A percentile compares a stretch with the other conserved stretches of the same genome.
phyloP scores from a whole-genome alignment of 176 grass and related monocot genomes.

The Ensete ventricosum region DNA sequence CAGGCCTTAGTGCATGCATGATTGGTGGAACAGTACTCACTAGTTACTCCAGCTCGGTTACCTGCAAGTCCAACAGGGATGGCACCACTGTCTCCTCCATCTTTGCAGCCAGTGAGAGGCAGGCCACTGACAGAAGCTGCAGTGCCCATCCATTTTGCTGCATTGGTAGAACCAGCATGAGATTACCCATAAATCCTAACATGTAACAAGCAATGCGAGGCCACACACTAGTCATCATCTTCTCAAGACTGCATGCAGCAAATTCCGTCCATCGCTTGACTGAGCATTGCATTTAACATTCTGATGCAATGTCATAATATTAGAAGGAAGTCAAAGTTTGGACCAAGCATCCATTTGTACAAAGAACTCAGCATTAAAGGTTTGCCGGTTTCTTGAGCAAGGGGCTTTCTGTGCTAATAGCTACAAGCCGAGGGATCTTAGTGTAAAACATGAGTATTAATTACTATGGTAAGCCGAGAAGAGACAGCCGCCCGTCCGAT shows the following conservation, averaged over 20 bases:
- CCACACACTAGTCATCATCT: background rate
- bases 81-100: conserved; percentile 91
- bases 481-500: background rate
- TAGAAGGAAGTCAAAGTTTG: too few relatives aligned
- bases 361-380: background rate
- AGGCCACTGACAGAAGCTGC: conserved; percentile 83
- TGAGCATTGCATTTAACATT: background rate
- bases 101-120: conserved; percentile 89
- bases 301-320: too few relatives aligned
- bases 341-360: too few relatives aligned
- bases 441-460: too few relatives aligned
- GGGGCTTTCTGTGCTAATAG: too few relatives aligned
- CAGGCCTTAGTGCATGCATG: too few relatives aligned
- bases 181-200: background rate
- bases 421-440: too few relatives aligned
- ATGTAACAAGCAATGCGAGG: background rate
- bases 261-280: background rate
- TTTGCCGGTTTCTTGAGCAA: background rate
- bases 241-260: background rate
- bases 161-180: conserved; percentile 12
- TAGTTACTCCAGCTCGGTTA: conserved; percentile 7
- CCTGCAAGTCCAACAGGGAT: conserved; percentile 80
- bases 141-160: conserved; percentile 88
- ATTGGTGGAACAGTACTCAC: too few relatives aligned
- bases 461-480: too few relatives aligned